Percentiles rank a stretch among this genome's conserved stretches.
Evolutionary conservation across 805 yeast species (phyloP).

Genomic region (Candida xiaguanensis): DNA sequence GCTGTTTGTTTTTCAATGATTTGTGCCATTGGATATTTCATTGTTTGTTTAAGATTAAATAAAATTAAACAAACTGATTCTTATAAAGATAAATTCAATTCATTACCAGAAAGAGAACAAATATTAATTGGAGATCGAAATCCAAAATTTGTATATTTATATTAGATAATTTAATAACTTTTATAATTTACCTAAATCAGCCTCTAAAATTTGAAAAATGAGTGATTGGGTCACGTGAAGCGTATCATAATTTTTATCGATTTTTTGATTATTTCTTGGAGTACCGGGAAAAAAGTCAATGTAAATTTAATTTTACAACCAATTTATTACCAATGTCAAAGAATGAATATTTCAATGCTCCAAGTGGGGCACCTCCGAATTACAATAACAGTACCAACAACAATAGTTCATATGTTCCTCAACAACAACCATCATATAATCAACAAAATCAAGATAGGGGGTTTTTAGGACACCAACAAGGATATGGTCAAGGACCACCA

Average conservation of each 20-base stretch:
- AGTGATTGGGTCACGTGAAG: neutral
- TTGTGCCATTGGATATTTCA: slow-evolving; percentile 29
- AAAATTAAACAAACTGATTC: slow-evolving; percentile 20
- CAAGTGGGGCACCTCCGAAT: slow-evolving; percentile 29
- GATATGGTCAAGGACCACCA: slow-evolving; percentile 14
- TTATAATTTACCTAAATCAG: neutral
- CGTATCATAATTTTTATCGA: neutral
- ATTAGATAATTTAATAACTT: slow-evolving; percentile 13
- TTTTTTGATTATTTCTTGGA: too few relatives aligned
- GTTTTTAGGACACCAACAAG: slow-evolving; percentile 11
- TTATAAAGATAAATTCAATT: slow-evolving; percentile 24
- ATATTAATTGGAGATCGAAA: slow-evolving; percentile 34
- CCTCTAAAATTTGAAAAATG: neutral
- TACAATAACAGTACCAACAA: slow-evolving; percentile 16
- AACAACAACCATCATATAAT: slow-evolving; percentile 18
- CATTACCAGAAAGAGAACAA: slow-evolving; percentile 25
- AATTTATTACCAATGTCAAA: slow-evolving; percentile 7
- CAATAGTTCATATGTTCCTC: slow-evolving; percentile 20
- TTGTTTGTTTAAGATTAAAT: slow-evolving; percentile 21
- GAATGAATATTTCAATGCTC: slow-evolving; percentile 16
- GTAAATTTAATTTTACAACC: neutral
- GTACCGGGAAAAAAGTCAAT: neutral
- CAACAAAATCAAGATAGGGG: slow-evolving; percentile 21
- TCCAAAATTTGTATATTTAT: slow-evolving; percentile 33
- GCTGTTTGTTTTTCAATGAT: slow-evolving; percentile 42